phyloP scores from a whole-genome alignment of 176 grass and related monocot genomes.

The Aegilops sharonensis region DNA sequence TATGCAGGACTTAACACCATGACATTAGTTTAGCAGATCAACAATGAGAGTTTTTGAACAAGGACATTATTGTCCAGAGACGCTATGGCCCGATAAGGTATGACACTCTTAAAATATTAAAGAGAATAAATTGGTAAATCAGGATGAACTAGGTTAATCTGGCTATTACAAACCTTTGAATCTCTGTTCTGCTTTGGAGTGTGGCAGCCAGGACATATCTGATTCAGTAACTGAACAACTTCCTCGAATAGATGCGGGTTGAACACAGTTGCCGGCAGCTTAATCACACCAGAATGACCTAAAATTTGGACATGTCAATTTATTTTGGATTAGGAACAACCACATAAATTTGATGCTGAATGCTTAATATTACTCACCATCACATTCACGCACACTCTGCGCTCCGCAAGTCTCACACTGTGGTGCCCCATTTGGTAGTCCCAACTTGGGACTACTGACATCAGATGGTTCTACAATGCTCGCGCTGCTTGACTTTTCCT shows the following conservation, averaged over 20 bases:
- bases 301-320: slow-evolving; percentile 34
- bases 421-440: slow-evolving; percentile 56
- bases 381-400: slow-evolving; percentile 58
- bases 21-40: neutral
- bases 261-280: slow-evolving; percentile 69
- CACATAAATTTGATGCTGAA: neutral
- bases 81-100: neutral
- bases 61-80: slow-evolving; percentile 2
- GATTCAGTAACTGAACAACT: slow-evolving; percentile 83
- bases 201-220: slow-evolving; percentile 80
- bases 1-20: neutral
- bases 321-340: slow-evolving; percentile 8
- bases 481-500: slow-evolving; percentile 71
- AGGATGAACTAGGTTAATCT: slow-evolving; percentile 15
- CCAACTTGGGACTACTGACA: slow-evolving; percentile 75
- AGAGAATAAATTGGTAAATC: slow-evolving; percentile 12
- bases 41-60: slow-evolving; percentile 2
- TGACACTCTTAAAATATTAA: neutral
- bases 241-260: slow-evolving; percentile 67
- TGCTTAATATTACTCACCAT: slow-evolving; percentile 50
- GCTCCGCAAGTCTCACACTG: slow-evolving; percentile 80
- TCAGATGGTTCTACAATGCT: slow-evolving; percentile 58
- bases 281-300: slow-evolving; percentile 83
- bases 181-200: slow-evolving; percentile 50
- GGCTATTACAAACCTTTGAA: slow-evolving; percentile 52